A percentile compares a stretch with the other conserved stretches of the same genome.
Evolutionary conservation across 2,329 filamentous ascomycete species (phyloP).

Genomic region (Pyrenochaeta sp.): DNA sequence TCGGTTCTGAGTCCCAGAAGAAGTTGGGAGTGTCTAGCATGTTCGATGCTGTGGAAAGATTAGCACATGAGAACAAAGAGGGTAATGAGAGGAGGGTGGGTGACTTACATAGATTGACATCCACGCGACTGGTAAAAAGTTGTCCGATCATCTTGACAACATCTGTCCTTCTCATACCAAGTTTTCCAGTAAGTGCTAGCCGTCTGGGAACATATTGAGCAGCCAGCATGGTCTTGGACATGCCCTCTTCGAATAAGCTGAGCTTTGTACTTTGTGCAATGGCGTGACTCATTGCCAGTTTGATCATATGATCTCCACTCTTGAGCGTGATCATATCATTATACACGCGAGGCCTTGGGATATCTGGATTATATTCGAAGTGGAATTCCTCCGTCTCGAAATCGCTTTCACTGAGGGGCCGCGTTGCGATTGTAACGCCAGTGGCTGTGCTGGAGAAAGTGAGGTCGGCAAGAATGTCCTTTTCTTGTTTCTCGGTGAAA

Average conservation of each 20-base stretch:
- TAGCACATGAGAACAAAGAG: not conserved
- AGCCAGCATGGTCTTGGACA: conserved; percentile 92
- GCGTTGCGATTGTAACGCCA: conserved; percentile 72
- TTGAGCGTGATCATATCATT: conserved; percentile 99
- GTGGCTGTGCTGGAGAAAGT: conserved; percentile 81
- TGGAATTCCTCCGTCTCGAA: conserved; percentile 99
- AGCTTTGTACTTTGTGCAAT: conserved; percentile 98
- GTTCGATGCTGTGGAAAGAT: conserved; percentile 73
- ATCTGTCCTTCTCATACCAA: conserved; percentile 90
- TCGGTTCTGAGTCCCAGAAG: conserved; percentile 98
- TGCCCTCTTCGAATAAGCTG: conserved; percentile 93
- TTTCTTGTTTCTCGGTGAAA: conserved; percentile 94
- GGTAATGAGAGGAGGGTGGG: not conserved
- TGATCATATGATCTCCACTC: conserved; percentile 98
- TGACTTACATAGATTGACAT: conserved; percentile 92
- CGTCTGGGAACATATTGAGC: conserved; percentile 91
- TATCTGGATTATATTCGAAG: conserved; percentile 91
- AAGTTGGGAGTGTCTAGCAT: conserved; percentile 96
- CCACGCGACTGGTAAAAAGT: conserved; percentile 91
- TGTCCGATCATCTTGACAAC: conserved; percentile 91
- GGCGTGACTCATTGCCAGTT: conserved; percentile 94
- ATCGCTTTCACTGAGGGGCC: conserved; percentile 84
- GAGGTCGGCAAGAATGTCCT: conserved; percentile 92
- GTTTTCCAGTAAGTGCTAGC: conserved; percentile 84
- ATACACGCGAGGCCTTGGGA: conserved; percentile 88